Evolutionary conservation across 2,329 filamentous ascomycete species (phyloP).

Genomic region (Sclerotinia sclerotiorum): DNA sequence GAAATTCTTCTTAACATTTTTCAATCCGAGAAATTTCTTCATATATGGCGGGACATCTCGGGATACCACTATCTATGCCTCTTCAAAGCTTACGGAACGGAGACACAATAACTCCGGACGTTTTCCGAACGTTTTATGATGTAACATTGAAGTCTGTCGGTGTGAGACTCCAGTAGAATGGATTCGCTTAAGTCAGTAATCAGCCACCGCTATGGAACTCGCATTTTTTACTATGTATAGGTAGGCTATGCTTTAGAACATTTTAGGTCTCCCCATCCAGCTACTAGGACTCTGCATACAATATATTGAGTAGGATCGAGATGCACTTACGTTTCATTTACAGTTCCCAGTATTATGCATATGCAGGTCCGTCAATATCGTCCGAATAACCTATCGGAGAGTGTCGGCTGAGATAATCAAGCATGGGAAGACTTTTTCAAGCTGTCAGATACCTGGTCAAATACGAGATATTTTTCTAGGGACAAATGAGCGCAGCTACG

Average conservation of each 20-base stretch:
- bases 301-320: constrained; percentile 15
- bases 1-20: background rate
- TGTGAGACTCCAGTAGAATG: constrained; percentile 9
- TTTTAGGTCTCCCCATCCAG: background rate
- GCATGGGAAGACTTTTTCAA: background rate
- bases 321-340: constrained; percentile 14
- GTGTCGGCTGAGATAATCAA: background rate
- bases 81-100: constrained; percentile 12
- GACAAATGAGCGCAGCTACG: background rate
- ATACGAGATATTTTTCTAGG: constrained; percentile 14
- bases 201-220: constrained; percentile 1
- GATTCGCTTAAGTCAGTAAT: constrained; percentile 14
- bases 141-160: background rate
- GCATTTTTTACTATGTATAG: background rate
- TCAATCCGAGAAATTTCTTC: background rate
- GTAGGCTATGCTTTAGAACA: constrained; percentile 8
- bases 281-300: background rate
- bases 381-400: constrained; percentile 9
- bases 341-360: constrained; percentile 4
- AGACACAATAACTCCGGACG: background rate
- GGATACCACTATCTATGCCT: background rate
- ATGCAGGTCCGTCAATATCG: constrained; percentile 17
- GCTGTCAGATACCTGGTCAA: background rate
- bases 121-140: background rate
- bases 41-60: background rate